Evolutionary conservation across 768 basidiomycete genomes (phyloP).

Genomic region (Suillus alpinus): DNA sequence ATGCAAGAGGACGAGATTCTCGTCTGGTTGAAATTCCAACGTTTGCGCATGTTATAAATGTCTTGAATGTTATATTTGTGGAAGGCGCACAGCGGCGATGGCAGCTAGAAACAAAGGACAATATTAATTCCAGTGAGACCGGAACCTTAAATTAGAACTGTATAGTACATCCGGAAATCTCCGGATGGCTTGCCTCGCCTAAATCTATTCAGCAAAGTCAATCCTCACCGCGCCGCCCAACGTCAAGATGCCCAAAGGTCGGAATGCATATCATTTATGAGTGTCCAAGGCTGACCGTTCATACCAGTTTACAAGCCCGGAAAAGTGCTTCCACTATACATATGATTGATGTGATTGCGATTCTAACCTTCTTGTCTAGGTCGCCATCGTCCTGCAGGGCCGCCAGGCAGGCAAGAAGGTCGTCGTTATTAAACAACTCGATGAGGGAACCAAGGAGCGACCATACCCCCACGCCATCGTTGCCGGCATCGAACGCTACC

Average conservation of each 20-base stretch:
- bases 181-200: conserved; percentile 34
- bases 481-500: conserved; percentile 97
- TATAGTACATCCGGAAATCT: conserved; percentile 26
- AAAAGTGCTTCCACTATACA: conserved; percentile 53
- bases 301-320: conserved; percentile 87
- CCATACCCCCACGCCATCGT: conserved; percentile 98
- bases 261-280: conserved; percentile 6
- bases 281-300: conserved; percentile 14
- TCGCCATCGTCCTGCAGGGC: conserved; percentile 96
- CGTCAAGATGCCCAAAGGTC: conserved; percentile 45
- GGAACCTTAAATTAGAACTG: conserved; percentile 20
- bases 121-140: not conserved
- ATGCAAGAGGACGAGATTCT: not conserved
- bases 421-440: conserved; percentile 95
- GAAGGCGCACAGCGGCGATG: not conserved
- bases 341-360: not conserved
- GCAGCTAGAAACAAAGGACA: not conserved
- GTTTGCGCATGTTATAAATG: not conserved
- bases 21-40: not conserved
- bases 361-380: conserved; percentile 40
- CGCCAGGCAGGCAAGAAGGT: conserved; percentile 99
- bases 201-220: conserved; percentile 16
- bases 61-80: not conserved
- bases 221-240: conserved; percentile 27
- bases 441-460: conserved; percentile 95